Evolutionary conservation across 2,329 filamentous ascomycete genomes (phyloP), one percentile per base, ranked within the genome.

Genomic region (Didymella glomerata): DNA sequence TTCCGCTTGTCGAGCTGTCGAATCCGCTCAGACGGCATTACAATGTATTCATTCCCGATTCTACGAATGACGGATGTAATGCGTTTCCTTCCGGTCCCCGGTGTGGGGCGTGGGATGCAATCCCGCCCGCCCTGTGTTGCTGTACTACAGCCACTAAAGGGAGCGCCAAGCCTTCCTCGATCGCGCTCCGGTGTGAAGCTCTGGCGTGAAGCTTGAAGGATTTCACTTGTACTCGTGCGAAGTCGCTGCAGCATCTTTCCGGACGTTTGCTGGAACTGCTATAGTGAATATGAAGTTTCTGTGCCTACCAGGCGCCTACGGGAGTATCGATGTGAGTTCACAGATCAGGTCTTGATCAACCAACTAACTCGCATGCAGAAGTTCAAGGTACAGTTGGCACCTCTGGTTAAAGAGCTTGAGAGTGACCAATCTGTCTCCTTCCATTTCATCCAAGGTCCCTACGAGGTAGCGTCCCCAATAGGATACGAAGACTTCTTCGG

Each of bases 401-500:
- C 69, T 30, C 41, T 72, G n/a, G 50, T 67, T 10, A 69, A 71
- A 38, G 64, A 72, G 34, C 48, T 72, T 18, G 66, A 71, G 40
- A 56, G 53, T 9, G 69, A 72, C 30, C 42, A 59, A 16, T 67
- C 51, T 4, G 66, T 63, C 8, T 55, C 52, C 10, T 71, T 72
- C 41, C 60, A 68, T 53, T 71, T 71, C 49, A 57, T 67, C n/a
- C 68, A 72, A 45, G 69, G 69, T 14, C 67, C 62, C 1, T 67
- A 69, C 42, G 65, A 72, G 49, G 69, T 67, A 4, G 50, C 46
- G 13, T 66, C 69, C 1, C 69, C 69, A 4, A 51, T 56, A 36
- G 69, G 69, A 1, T 72, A 68, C 34, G 69, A 72, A 48, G 69
- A 72, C 10, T 72, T 71, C 36, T 72, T 70, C 54, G 69, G 69